These are phyloP conservation scores for Hypoxylon intermedium DNA, from an alignment of 495 filamentous ascomycete genomes.

Conservation along the genomic window DNA sequence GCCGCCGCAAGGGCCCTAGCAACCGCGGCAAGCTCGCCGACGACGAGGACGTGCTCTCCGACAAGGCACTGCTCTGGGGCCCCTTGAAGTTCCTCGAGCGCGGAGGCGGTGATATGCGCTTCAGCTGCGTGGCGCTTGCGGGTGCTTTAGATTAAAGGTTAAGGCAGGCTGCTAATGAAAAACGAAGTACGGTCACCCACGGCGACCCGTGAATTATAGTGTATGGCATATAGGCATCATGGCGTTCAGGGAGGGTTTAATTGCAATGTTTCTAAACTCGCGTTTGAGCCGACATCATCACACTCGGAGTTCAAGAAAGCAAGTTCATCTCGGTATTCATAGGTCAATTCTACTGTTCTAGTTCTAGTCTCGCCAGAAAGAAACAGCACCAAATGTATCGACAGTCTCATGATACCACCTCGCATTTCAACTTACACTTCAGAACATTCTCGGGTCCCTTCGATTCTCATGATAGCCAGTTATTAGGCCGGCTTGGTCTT, in stretches of 20 bases:
- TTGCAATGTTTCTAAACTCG: background rate
- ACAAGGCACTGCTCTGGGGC: conserved; percentile 68
- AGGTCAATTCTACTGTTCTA: conserved; percentile 12
- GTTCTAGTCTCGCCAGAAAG: conserved; percentile 8
- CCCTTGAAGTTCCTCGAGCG: conserved; percentile 67
- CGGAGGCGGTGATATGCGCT: conserved; percentile 71
- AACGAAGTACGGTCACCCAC: background rate
- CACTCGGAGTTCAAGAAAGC: background rate
- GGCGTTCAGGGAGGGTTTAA: conserved; percentile 1
- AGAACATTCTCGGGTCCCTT: conserved; percentile 15
- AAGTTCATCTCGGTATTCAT: background rate
- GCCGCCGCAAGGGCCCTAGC: conserved; percentile 73
- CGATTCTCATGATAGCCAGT: background rate
- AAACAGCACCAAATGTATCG: conserved; percentile 14
- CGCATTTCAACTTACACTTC: background rate
- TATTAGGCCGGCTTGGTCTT: background rate
- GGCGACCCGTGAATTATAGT: background rate
- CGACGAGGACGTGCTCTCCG: conserved; percentile 73
- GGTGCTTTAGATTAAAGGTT: conserved; percentile 63
- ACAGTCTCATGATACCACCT: conserved; percentile 27
- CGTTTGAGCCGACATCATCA: background rate
- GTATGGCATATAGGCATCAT: background rate
- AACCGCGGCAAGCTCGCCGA: conserved; percentile 60
- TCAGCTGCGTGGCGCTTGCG: conserved; percentile 76
- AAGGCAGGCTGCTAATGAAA: background rate